Conservation (phyloP, 139 green algal species). For the Chlorella ohadii region DNA sequence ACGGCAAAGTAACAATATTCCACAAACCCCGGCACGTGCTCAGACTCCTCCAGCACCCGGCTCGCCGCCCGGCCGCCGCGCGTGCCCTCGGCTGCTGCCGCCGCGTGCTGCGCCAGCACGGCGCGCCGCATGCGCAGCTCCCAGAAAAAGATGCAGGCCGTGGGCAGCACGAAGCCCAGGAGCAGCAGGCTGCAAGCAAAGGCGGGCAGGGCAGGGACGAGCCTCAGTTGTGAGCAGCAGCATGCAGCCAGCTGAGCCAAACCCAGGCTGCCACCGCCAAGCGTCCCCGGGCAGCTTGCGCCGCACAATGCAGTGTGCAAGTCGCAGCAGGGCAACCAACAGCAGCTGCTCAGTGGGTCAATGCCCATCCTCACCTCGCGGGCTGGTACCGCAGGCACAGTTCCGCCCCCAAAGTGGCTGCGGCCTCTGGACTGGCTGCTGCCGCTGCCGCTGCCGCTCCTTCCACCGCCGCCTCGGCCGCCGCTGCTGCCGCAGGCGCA, state of each 20-base stretch:
- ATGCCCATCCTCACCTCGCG: not conserved
- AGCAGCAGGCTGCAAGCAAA: not conserved
- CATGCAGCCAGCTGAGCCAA: too few relatives aligned
- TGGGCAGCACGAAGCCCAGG: slow-evolving; percentile 7
- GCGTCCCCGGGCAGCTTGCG: too few relatives aligned
- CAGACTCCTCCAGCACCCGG: not conserved
- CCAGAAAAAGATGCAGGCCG: not conserved
- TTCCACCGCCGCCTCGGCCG: not conserved
- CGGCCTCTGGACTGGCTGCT: too few relatives aligned
- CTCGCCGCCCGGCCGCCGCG: not conserved
- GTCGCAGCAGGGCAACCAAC: too few relatives aligned
- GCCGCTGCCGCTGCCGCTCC: not conserved
- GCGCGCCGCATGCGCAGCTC: not conserved
- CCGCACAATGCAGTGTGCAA: too few relatives aligned
- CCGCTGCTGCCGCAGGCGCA: not conserved
- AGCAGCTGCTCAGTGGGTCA: too few relatives aligned
- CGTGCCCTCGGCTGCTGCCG: too few relatives aligned
- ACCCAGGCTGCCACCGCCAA: too few relatives aligned
- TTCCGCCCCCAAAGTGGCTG: not conserved
- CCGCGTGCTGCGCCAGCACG: not conserved
- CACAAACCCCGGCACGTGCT: not conserved
- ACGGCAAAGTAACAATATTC: not conserved
- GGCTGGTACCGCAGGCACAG: slow-evolving; percentile 25
- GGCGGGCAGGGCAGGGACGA: not conserved
- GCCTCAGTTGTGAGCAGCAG: too few relatives aligned